phyloP scores from a whole-genome alignment of 2,329 filamentous ascomycete genomes.

The Trichoderma breve region DNA sequence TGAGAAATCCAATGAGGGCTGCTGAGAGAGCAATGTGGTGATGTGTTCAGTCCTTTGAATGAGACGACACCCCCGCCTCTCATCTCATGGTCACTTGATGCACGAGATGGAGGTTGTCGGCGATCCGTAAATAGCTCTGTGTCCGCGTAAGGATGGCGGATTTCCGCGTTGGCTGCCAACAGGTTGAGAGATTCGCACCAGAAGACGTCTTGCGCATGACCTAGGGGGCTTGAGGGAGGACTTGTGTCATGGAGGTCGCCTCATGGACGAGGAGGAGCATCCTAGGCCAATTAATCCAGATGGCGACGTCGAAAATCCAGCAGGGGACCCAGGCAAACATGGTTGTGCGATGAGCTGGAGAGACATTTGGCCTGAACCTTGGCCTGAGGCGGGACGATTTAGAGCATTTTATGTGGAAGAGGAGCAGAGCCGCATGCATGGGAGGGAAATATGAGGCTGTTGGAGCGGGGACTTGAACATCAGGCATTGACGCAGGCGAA shows the following conservation, averaged over 20 bases:
- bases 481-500: slow-evolving; percentile 17
- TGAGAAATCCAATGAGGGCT: not conserved
- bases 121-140: slow-evolving; percentile 1
- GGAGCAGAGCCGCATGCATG: not conserved
- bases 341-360: not conserved
- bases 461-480: slow-evolving; percentile 7
- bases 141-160: not conserved
- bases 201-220: not conserved
- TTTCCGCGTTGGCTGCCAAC: not conserved
- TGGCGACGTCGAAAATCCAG: not conserved
- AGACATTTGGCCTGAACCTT: not conserved
- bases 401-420: not conserved
- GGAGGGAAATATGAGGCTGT: not conserved
- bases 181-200: not conserved
- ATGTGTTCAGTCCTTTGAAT: not conserved
- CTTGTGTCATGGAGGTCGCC: not conserved
- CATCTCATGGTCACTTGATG: slow-evolving; percentile 3
- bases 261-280: not conserved
- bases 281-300: not conserved
- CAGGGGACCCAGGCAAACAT: not conserved
- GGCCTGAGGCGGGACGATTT: not conserved
- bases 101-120: not conserved
- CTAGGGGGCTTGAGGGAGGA: not conserved
- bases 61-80: not conserved
- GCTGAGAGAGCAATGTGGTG: not conserved